A percentile compares a stretch with the other conserved stretches of the same genome.
Evolutionary conservation across 1,284 basidiomycete species (phyloP).

Genomic region (Cryptococcus sp.): DNA sequence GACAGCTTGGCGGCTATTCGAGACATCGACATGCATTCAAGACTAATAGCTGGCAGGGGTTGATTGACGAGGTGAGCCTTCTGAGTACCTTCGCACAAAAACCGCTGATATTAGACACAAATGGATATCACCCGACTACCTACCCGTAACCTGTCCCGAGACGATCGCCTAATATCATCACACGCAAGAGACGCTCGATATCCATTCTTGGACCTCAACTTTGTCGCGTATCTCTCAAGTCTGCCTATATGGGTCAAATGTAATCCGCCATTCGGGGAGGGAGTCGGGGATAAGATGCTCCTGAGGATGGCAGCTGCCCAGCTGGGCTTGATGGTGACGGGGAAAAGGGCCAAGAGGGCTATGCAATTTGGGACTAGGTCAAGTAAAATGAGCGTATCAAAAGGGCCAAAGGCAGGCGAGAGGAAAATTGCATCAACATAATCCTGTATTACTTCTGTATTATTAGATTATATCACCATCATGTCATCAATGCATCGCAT

Average conservation of each 20-base stretch:
- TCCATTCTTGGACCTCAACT: constrained; percentile 76
- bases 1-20: constrained; percentile 84
- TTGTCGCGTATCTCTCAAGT: constrained; percentile 67
- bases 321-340: constrained; percentile 66
- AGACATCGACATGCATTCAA: constrained; percentile 77
- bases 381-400: constrained; percentile 65
- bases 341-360: constrained; percentile 75
- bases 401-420: constrained; percentile 23
- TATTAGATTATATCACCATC: too few relatives aligned
- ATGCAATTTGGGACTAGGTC: constrained; percentile 97
- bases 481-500: too few relatives aligned
- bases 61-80: constrained; percentile 68
- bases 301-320: constrained; percentile 65
- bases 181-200: constrained; percentile 86
- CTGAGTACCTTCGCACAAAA: constrained; percentile 6
- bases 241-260: constrained; percentile 76
- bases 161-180: constrained; percentile 84
- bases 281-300: constrained; percentile 82
- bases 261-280: constrained; percentile 57
- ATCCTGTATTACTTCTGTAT: too few relatives aligned
- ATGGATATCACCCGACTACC: constrained; percentile 89
- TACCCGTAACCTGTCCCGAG: constrained; percentile 82
- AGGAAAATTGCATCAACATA: constrained; percentile 3
- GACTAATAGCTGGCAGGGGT: constrained; percentile 62
- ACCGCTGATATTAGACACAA: constrained; percentile 55